A percentile compares a stretch with the other conserved stretches of the same genome.
Conservation (phyloP, 2,329 filamentous ascomycete species). For the Pseudogymnoascus sp. region DNA sequence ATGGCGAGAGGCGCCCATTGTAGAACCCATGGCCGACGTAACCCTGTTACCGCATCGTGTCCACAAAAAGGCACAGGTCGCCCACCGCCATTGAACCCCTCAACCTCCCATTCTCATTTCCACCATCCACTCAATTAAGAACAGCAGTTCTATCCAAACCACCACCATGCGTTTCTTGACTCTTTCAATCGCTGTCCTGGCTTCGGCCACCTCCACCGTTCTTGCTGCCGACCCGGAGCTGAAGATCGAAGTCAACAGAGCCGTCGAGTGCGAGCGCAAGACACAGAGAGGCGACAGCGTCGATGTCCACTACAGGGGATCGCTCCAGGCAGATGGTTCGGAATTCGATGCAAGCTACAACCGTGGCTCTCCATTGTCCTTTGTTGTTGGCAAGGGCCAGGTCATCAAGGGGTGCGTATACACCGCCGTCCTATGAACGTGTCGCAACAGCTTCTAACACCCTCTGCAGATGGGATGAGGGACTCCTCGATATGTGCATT, state of each 20-base stretch:
- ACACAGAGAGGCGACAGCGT: constrained; percentile 68
- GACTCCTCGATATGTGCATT: constrained; percentile 87
- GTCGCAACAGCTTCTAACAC: constrained; percentile 10
- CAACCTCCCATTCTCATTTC: constrained; percentile 1
- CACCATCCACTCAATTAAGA: background rate
- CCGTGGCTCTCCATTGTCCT: constrained; percentile 64
- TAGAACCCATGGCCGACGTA: background rate
- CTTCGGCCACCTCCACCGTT: constrained; percentile 19
- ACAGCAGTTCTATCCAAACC: background rate
- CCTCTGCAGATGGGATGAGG: constrained; percentile 68
- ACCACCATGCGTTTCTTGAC: constrained; percentile 25
- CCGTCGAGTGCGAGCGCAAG: constrained; percentile 73
- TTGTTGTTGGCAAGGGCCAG: constrained; percentile 68
- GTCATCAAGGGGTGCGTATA: constrained; percentile 76
- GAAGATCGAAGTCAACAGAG: constrained; percentile 66
- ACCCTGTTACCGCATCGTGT: constrained; percentile 6
- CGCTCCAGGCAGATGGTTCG: constrained; percentile 60
- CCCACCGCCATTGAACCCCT: constrained; percentile 5
- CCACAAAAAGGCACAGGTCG: background rate
- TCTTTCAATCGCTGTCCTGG: constrained; percentile 22
- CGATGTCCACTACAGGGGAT: constrained; percentile 82
- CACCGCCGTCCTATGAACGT: background rate
- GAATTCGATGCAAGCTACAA: constrained; percentile 85
- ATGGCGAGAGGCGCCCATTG: background rate
- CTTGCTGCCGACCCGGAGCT: constrained; percentile 42